Evolutionary conservation across 2,329 filamentous ascomycete genomes (phyloP), one percentile per base, ranked within the genome.

Genomic region (Colletotrichum gloeosporioides): DNA sequence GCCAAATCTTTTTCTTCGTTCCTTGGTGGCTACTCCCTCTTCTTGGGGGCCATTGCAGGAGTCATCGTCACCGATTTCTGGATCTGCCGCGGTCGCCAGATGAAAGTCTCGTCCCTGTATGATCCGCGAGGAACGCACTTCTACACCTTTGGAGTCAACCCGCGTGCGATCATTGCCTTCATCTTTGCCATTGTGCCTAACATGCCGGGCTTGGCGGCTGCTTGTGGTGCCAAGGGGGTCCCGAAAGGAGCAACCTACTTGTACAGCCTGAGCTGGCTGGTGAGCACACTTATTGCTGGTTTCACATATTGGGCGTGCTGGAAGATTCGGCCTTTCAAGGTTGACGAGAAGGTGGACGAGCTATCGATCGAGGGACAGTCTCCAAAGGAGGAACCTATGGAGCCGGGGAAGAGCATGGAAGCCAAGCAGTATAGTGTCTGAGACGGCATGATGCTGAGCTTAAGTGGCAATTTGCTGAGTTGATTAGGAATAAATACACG

Each of bases 51-150:
- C 22, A 83, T 86, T 49, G 82, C 82, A 12, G 84, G 82, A 34
- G 80, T 86, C 39, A 81, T 87, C 44, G 79, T 83, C 16, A 80
- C 77, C 66, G 84, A 87, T 73, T 87, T 85, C 76, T 87, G 83
- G 79, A 75, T 87, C 55, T 80, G 87, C 66, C 83, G 84, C 31
- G 78, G 80, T 22, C 80, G 83, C 36, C 81, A 80, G 16, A 78
- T 85, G 55, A 81, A 83, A 69, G 81, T 87, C 62, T 83, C 83
- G 1, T 83, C 84, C 53, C 77, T 87, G 13, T 86, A 85, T 59
- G 76, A 83, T 29, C 82, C 83, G 1, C 75, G 82, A 27, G 85
- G 83, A 69, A 83, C 88, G 4, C 93, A 93, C 81, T 79, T 80
- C 8, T 84, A 84, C 53, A 81, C 78, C 34, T 69, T 80, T 16